These are phyloP conservation scores for Globisporangium orthogonon DNA, from an alignment of 352 stramenopile species.

Conservation along the genomic window DNA sequence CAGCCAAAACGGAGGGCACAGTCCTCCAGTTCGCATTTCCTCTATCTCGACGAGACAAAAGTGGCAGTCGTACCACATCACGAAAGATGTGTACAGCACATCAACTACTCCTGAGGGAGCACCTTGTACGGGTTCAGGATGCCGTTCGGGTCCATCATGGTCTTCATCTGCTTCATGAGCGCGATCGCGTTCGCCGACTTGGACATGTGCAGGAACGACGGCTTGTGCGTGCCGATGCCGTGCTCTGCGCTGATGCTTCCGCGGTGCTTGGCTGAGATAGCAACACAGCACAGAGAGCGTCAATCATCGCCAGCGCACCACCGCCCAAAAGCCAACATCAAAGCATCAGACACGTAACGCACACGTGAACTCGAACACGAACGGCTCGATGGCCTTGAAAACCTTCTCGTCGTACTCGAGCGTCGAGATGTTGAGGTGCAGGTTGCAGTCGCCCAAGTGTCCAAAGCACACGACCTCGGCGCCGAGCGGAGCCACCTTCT, in stretches of 20 bases:
- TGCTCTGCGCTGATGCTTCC: conserved; percentile 98
- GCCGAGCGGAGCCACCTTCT: conserved; percentile 33
- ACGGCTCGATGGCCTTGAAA: conserved; percentile 59
- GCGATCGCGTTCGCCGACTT: conserved; percentile 80
- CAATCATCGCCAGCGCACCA: background rate
- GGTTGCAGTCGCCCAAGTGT: conserved; percentile 95
- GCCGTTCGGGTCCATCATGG: conserved; percentile 91
- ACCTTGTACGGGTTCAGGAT: conserved; percentile 98
- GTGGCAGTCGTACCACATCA: no score
- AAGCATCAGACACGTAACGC: conserved; percentile 18
- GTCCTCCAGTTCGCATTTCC: background rate
- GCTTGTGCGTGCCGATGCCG: conserved; percentile 94
- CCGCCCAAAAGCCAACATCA: background rate
- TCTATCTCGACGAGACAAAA: background rate
- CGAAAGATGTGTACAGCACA: background rate
- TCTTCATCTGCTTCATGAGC: conserved; percentile 93
- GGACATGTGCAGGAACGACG: conserved; percentile 74
- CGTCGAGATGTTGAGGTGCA: conserved; percentile 95
- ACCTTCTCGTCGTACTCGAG: conserved; percentile 60
- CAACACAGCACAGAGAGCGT: background rate
- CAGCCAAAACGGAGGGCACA: background rate
- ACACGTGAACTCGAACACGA: conserved; percentile 83
- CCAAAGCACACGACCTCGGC: conserved; percentile 86
- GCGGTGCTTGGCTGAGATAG: conserved; percentile 42
- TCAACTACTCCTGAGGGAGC: conserved; percentile 20